phyloP scores from a whole-genome alignment of 345 rosid genomes.

The Camelina neglecta region DNA sequence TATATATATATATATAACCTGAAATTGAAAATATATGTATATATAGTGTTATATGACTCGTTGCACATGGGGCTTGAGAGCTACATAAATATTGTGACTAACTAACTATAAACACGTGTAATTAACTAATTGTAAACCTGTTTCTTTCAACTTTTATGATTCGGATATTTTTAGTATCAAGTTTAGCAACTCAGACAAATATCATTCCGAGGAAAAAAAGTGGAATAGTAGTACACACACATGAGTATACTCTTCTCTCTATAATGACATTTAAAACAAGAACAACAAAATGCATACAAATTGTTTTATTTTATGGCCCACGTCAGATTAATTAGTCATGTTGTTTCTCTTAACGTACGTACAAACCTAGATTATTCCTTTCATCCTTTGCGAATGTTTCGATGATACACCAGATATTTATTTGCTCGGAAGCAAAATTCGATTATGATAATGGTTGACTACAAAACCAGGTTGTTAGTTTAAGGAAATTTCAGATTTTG shows the following conservation, averaged over 20 bases:
- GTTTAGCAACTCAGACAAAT: neutral
- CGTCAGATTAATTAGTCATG: neutral
- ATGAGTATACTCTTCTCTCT: neutral
- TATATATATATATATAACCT: neutral
- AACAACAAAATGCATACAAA: neutral
- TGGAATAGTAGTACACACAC: neutral
- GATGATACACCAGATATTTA: neutral
- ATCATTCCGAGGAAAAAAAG: neutral
- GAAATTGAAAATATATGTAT: neutral
- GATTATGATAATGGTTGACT: neutral
- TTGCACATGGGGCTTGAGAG: constrained; percentile 38
- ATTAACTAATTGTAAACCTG: neutral
- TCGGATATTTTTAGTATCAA: constrained; percentile 2
- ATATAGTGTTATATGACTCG: constrained; percentile 28
- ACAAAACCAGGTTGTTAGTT: too few species aligned
- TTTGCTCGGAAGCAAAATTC: neutral
- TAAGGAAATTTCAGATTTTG: neutral
- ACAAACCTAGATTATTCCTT: neutral
- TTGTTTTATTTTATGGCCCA: neutral
- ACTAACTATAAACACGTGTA: constrained; percentile 23
- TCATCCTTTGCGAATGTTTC: neutral
- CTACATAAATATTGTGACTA: constrained; percentile 4
- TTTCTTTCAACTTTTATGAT: constrained; percentile 1
- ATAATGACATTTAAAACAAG: neutral
- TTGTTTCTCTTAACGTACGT: neutral